Evolutionary conservation across 1,284 basidiomycete genomes (phyloP).

Genomic region (Sporisorium scitamineum): DNA sequence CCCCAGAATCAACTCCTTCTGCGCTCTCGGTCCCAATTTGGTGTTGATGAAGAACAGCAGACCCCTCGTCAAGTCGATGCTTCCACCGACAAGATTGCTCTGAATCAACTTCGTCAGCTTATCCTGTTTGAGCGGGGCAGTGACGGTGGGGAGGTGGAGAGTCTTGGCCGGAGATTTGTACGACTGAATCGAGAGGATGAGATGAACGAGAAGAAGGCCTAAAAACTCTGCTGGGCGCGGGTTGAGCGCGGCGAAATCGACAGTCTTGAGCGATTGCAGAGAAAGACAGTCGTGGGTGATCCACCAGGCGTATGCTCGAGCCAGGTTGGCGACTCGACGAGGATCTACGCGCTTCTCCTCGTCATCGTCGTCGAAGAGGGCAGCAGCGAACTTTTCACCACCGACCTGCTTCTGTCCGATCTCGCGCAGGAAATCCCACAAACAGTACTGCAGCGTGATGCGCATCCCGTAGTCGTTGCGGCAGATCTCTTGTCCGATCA

Average conservation of each 20-base stretch:
- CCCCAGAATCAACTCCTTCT: constrained; percentile 32
- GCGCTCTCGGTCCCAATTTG: constrained; percentile 24
- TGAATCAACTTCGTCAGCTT: constrained; percentile 29
- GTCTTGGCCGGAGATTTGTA: constrained; percentile 38
- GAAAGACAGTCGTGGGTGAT: constrained; percentile 80
- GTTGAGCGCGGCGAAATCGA: constrained; percentile 59
- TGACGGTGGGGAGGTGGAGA: constrained; percentile 32
- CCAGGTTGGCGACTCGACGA: constrained; percentile 76
- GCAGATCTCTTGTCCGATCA: constrained; percentile 74
- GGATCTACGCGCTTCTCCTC: constrained; percentile 14
- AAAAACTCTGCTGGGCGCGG: constrained; percentile 44
- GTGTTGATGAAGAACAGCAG: constrained; percentile 57
- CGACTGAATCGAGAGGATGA: constrained; percentile 55
- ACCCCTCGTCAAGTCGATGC: constrained; percentile 51
- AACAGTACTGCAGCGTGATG: constrained; percentile 92
- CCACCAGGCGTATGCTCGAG: constrained; percentile 85
- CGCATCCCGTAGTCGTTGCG: constrained; percentile 76
- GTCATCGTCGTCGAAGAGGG: constrained; percentile 63
- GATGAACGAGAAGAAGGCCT: constrained; percentile 54
- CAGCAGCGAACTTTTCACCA: constrained; percentile 79
- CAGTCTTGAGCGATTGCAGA: constrained; percentile 76
- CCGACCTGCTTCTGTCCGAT: constrained; percentile 86
- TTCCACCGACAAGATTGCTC: constrained; percentile 45
- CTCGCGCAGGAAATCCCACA: constrained; percentile 97
- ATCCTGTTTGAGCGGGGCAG: constrained; percentile 1